Conservation (phyloP, 805 yeast species). For the Blastobotrys parvus region DNA sequence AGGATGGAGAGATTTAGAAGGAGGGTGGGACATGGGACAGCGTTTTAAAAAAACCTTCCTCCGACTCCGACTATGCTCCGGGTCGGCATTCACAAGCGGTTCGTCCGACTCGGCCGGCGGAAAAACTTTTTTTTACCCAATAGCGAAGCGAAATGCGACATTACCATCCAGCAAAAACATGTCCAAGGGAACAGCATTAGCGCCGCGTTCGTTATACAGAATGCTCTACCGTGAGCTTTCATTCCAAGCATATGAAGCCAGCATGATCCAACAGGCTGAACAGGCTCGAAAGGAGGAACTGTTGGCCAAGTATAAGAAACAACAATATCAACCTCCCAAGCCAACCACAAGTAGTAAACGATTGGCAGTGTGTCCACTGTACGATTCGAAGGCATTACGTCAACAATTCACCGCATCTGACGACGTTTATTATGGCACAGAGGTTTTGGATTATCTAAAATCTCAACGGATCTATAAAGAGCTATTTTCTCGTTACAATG, state of each 20-base stretch:
- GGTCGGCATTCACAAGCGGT: too few species aligned
- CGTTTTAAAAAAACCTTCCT: too few species aligned
- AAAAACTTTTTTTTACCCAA: too few species aligned
- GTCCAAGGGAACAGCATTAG: not conserved
- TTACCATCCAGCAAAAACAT: too few species aligned
- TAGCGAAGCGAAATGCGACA: too few species aligned
- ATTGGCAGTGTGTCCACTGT: constrained; percentile 3
- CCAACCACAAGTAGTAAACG: not conserved
- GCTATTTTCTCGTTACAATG: constrained; percentile 77
- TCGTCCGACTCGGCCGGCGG: too few species aligned
- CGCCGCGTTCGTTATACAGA: constrained; percentile 15
- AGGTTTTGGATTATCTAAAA: constrained; percentile 52
- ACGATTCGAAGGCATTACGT: constrained; percentile 16
- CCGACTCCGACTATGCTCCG: too few species aligned
- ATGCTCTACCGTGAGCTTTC: constrained; percentile 21
- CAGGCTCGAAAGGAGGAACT: constrained; percentile 6
- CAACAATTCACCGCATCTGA: constrained; percentile 7
- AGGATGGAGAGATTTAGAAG: not conserved
- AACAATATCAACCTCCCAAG: not conserved
- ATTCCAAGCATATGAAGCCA: constrained; percentile 17
- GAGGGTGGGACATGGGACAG: not conserved
- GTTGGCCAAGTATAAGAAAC: constrained; percentile 2
- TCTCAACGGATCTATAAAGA: constrained; percentile 74
- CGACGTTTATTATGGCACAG: constrained; percentile 39
- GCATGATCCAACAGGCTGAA: constrained; percentile 12